Conservation (phyloP, 495 filamentous ascomycete genomes). For the Echria macrotheca region DNA sequence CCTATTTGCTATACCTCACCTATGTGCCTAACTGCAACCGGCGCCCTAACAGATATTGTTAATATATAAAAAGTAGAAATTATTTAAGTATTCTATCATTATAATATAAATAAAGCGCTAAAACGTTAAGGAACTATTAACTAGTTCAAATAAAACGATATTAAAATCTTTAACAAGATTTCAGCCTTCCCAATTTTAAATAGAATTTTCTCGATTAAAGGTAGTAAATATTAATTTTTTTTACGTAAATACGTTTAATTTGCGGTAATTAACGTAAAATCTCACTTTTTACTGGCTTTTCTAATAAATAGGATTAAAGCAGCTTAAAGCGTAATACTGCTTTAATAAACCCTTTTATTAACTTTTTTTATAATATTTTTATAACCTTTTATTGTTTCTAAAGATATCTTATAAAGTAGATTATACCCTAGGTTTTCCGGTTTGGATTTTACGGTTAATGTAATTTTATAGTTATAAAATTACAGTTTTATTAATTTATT, state of each 20-base stretch:
- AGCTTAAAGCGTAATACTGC: constrained; percentile 8
- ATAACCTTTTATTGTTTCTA: constrained; percentile 17
- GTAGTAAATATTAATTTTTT: neutral
- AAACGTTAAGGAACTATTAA: neutral
- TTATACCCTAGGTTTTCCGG: neutral
- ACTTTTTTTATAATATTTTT: constrained; percentile 8
- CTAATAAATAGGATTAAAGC: constrained; percentile 32
- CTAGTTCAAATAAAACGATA: too few species aligned
- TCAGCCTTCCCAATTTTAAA: neutral
- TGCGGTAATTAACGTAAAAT: neutral
- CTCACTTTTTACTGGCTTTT: constrained; percentile 26
- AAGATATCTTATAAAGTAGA: constrained; percentile 20
- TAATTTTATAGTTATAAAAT: neutral
- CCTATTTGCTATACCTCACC: too few species aligned
- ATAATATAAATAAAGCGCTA: neutral
- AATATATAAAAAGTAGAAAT: constrained; percentile 37
- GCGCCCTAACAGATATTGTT: too few species aligned
- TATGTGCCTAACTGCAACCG: too few species aligned
- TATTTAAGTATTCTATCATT: constrained; percentile 5
- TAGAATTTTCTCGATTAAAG: neutral
- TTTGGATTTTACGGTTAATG: neutral
- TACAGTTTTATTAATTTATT: too few species aligned
- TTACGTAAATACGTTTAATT: neutral
- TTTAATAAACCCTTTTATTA: constrained; percentile 3
- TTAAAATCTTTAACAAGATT: neutral